Conservation (phyloP, 345 rosid genomes). For the Cardamine chenopodiifolia region DNA sequence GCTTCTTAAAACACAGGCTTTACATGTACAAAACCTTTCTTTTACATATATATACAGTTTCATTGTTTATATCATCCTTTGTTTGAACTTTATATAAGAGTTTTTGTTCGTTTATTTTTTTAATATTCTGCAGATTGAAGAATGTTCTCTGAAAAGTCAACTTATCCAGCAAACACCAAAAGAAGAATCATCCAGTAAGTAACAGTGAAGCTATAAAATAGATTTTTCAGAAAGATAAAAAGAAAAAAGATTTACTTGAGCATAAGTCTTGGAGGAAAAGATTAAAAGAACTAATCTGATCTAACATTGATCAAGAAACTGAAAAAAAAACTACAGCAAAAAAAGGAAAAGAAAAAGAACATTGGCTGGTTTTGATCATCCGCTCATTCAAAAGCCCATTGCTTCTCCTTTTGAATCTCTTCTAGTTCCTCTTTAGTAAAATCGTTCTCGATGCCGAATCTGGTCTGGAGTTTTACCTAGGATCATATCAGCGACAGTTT, state of each 20-base stretch:
- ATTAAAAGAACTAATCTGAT: not conserved
- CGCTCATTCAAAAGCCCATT: constrained; percentile 63
- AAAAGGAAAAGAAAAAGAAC: not conserved
- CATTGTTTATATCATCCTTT: not conserved
- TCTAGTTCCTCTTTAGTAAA: constrained; percentile 60
- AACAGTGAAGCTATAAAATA: not conserved
- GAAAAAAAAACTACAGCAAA: not conserved
- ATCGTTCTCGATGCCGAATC: constrained; percentile 65
- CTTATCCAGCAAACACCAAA: constrained; percentile 56
- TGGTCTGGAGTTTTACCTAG: constrained; percentile 53
- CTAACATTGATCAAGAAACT: not conserved
- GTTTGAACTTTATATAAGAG: no score
- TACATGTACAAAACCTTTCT: constrained; percentile 54
- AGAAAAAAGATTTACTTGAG: not conserved
- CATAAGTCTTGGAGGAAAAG: not conserved
- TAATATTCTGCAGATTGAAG: constrained; percentile 63
- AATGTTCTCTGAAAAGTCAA: constrained; percentile 67
- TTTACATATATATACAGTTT: not conserved
- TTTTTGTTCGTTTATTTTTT: not conserved
- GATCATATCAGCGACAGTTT: constrained; percentile 62
- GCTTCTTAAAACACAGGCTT: constrained; percentile 49
- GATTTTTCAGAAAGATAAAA: not conserved
- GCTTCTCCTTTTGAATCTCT: no score
- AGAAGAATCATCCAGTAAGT: constrained; percentile 1
- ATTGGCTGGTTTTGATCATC: not conserved